A percentile compares a stretch with the other conserved stretches of the same genome.
phyloP scores from a whole-genome alignment of 2,329 filamentous ascomycete species.

The Epichloe glyceriae region DNA sequence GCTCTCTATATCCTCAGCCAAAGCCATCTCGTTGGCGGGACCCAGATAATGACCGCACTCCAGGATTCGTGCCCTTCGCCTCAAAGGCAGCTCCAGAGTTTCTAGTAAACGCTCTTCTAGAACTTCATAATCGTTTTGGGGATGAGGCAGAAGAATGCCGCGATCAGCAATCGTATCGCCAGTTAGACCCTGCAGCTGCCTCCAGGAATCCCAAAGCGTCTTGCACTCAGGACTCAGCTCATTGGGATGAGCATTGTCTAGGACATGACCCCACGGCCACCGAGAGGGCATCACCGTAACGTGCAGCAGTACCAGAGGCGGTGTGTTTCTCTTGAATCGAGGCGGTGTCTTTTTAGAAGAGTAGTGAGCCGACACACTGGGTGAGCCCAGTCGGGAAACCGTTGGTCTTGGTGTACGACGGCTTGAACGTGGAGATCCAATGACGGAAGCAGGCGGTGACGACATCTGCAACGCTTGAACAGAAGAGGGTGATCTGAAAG shows the following conservation, averaged over 20 bases:
- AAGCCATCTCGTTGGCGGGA: slow-evolving; percentile 36
- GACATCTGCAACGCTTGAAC: slow-evolving; percentile 61
- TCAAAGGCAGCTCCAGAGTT: slow-evolving; percentile 55
- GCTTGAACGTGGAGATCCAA: slow-evolving; percentile 41
- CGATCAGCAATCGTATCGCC: slow-evolving; percentile 61
- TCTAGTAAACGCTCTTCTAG: slow-evolving; percentile 68
- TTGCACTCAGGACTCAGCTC: slow-evolving; percentile 34
- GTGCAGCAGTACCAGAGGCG: slow-evolving; percentile 65
- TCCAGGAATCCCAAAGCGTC: slow-evolving; percentile 48
- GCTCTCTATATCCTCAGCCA: slow-evolving; percentile 31
- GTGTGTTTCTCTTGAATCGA: slow-evolving; percentile 42
- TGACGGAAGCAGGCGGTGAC: slow-evolving; percentile 47
- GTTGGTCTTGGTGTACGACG: slow-evolving; percentile 35
- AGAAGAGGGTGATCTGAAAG: slow-evolving; percentile 57
- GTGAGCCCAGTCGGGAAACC: slow-evolving; percentile 45
- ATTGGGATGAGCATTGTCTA: slow-evolving; percentile 29
- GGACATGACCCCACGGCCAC: slow-evolving; percentile 47
- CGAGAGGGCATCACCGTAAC: slow-evolving; percentile 61
- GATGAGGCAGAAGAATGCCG: slow-evolving; percentile 64
- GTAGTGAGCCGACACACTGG: slow-evolving; percentile 35
- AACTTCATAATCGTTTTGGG: slow-evolving; percentile 66
- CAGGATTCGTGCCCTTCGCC: slow-evolving; percentile 52
- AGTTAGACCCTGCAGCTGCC: slow-evolving; percentile 54
- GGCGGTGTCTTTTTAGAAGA: slow-evolving; percentile 46
- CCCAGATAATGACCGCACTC: slow-evolving; percentile 68